Conservation (phyloP, 257 asterid genomes). For the Eucommia ulmoides region DNA sequence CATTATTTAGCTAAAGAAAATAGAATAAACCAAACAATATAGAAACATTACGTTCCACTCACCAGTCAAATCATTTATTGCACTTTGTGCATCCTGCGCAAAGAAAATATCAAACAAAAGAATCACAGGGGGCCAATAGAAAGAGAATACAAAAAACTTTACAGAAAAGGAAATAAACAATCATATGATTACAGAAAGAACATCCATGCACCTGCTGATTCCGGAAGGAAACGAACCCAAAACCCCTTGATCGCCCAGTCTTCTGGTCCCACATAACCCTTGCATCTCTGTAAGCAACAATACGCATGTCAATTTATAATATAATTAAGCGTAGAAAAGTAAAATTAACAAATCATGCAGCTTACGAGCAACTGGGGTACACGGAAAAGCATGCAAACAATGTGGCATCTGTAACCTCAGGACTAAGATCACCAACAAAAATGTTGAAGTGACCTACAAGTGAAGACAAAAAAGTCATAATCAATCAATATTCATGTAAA, state of each 20-base stretch:
- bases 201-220: slow-evolving; percentile 50
- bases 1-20: neutral
- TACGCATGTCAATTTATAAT: neutral
- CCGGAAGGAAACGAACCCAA: slow-evolving; percentile 83
- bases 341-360: neutral
- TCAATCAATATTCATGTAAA: neutral
- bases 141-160: neutral
- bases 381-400: slow-evolving; percentile 61
- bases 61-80: slow-evolving; percentile 75
- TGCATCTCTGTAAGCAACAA: slow-evolving; percentile 53
- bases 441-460: slow-evolving; percentile 64
- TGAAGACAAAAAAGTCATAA: slow-evolving; percentile 1
- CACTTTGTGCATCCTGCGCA: slow-evolving; percentile 73
- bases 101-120: slow-evolving; percentile 4
- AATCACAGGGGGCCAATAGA: neutral
- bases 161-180: slow-evolving; percentile 1
- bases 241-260: slow-evolving; percentile 90
- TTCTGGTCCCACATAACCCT: slow-evolving; percentile 98
- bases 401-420: slow-evolving; percentile 85
- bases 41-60: slow-evolving; percentile 10
- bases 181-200: neutral
- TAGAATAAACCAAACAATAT: neutral
- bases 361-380: slow-evolving; percentile 69
- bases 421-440: slow-evolving; percentile 90
- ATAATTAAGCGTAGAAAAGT: neutral